Evolutionary conservation across 768 basidiomycete species (phyloP).

Genomic region (Amanita muscaria): DNA sequence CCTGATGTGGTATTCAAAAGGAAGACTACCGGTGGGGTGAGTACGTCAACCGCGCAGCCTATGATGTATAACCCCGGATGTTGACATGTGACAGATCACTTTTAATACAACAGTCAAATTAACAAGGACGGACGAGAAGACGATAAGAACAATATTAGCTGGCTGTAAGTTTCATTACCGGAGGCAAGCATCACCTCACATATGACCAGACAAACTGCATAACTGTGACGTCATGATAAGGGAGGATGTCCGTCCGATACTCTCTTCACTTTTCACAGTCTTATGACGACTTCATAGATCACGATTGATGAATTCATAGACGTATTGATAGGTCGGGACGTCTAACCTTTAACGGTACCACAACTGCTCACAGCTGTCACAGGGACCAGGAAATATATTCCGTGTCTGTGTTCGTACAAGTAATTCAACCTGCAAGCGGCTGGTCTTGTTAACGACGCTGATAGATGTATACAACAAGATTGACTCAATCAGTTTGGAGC

Average conservation of each 20-base stretch:
- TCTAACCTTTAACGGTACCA: background rate
- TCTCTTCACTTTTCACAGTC: conserved; percentile 6
- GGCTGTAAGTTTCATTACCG: conserved; percentile 46
- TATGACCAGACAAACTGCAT: conserved; percentile 64
- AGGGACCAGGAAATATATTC: conserved; percentile 93
- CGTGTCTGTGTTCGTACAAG: conserved; percentile 70
- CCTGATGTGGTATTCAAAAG: conserved; percentile 96
- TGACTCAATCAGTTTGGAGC: conserved; percentile 78
- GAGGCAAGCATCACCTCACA: background rate
- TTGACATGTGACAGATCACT: conserved; percentile 51
- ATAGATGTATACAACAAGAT: conserved; percentile 95
- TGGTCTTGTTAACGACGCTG: background rate
- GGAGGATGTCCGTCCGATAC: conserved; percentile 66
- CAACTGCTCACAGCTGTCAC: conserved; percentile 1
- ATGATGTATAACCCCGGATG: background rate
- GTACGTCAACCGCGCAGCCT: conserved; percentile 17
- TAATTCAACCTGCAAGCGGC: background rate
- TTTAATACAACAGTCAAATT: conserved; percentile 90
- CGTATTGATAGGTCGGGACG: conserved; percentile 82
- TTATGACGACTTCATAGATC: conserved; percentile 43
- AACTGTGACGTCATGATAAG: conserved; percentile 98
- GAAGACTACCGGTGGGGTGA: conserved; percentile 85
- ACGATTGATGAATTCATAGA: conserved; percentile 97
- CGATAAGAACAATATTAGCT: conserved; percentile 86
- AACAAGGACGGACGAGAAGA: conserved; percentile 92